A percentile compares a stretch with the other conserved stretches of the same genome.
phyloP scores from a whole-genome alignment of 140 eudicot genomes.

The Ambrosia hybrid region DNA sequence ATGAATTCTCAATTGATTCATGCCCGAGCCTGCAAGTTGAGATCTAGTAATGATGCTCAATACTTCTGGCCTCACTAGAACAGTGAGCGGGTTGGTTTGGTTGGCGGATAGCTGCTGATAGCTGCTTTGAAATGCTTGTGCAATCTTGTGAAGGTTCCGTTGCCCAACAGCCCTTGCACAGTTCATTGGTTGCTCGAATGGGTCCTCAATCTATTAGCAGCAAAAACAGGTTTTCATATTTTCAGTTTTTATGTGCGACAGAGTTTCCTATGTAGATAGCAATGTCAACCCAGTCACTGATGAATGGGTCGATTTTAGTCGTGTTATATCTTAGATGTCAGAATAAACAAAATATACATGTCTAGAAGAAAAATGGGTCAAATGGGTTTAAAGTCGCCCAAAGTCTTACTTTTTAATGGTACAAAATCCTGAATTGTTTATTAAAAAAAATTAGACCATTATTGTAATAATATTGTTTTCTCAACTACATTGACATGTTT shows the following conservation, averaged over 20 bases:
- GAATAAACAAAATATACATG: not conserved
- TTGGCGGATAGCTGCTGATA: slow-evolving; percentile 37
- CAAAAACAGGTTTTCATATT: slow-evolving; percentile 7
- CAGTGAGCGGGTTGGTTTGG: slow-evolving; percentile 34
- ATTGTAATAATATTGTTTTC: not conserved
- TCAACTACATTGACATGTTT: not conserved
- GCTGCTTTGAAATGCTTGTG: slow-evolving; percentile 50
- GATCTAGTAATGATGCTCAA: slow-evolving; percentile 40
- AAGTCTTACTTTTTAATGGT: not conserved
- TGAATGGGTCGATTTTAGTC: not conserved
- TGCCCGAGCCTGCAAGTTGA: slow-evolving; percentile 21
- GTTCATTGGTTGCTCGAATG: slow-evolving; percentile 82
- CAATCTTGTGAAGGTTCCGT: slow-evolving; percentile 44
- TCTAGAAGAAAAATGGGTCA: not conserved
- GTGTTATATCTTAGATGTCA: not conserved
- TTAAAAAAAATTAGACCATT: not conserved
- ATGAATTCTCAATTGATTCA: slow-evolving; percentile 20
- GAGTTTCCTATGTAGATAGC: not conserved
- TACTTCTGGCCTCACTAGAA: slow-evolving; percentile 52
- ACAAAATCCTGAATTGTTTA: not conserved
- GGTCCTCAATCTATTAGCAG: slow-evolving; percentile 69
- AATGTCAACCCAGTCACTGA: not conserved
- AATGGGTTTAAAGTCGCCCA: slow-evolving; percentile 11
- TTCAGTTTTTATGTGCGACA: not conserved
- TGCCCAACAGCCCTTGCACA: slow-evolving; percentile 63